Base-by-base conservation (phyloP, 2,329 filamentous ascomycete genomes). In the Ceratocystiopsis minuta region DNA sequence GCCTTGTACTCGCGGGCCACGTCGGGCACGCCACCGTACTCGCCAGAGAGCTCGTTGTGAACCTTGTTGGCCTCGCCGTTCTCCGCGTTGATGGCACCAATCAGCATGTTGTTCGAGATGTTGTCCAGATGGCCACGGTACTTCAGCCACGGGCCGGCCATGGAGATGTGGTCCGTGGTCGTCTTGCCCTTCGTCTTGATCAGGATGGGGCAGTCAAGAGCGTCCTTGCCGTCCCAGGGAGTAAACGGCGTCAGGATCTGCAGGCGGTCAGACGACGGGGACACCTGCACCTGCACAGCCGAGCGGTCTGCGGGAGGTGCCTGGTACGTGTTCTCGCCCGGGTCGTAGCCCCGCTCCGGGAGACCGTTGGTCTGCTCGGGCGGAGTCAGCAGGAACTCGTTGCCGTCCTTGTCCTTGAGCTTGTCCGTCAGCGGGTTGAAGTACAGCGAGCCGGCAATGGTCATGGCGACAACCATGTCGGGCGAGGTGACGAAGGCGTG, bases 81-180 rank as follows among this genome's bases (percentile, higher is more conserved):
- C 57, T 82, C 87, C 55, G 80, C 78, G 68, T 95, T 98, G 67
- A 86, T 84, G 56, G 90, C 90, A 68, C 88, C 88, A 54, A 96
- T 95, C 62, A 96, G 67, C 85, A 95, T 93, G 75, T 96, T 96
- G 78, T 96, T 95, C 60, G 87, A 95, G 68, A 96, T 95, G 75
- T 96, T 96, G 76, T 95, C 88, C 56, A 96, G 73, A 61, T 96
- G 88, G 49, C 88, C 88, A 74, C 88, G 85, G 76, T 95, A 96
- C 74, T 95, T 95, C 62, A 96, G 71, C 87, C 87, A 94, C 48
- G 87, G 86, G 51, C 87, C 86, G 52, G 86, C 87, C 84, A 93
- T 92, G 48, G 86, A 94, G 65, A 94, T 94, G 68, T 94, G 86
- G 59, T 94, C 87, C 49, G 87, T 94, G 50, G 87, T 95, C 51